phyloP scores from a whole-genome alignment of 2,329 filamentous ascomycete genomes.

The Claviceps monticola region DNA sequence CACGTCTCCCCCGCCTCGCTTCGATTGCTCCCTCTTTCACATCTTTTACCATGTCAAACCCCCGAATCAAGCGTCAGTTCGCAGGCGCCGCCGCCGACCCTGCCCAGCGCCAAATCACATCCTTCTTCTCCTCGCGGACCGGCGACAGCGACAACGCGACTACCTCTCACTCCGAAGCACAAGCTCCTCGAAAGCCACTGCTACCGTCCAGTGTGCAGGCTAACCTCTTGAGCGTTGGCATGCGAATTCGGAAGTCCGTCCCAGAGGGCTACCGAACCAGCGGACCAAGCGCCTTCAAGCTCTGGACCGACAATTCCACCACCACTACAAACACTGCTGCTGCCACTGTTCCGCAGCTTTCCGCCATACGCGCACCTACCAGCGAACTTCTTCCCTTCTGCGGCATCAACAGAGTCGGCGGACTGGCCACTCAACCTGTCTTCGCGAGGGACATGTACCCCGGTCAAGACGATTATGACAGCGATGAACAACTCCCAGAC shows the following conservation, averaged over 20 bases:
- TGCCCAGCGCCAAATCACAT: conserved; percentile 48
- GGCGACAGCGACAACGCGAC: conserved; percentile 19
- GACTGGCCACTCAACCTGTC: conserved; percentile 45
- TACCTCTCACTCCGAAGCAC: conserved; percentile 6
- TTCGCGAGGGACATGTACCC: conserved; percentile 11
- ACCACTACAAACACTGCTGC: neutral
- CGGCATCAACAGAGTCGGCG: conserved; percentile 63
- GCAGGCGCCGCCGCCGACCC: conserved; percentile 44
- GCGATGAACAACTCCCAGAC: conserved; percentile 16
- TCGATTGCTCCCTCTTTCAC: neutral
- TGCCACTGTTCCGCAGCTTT: neutral
- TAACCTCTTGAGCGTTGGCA: conserved; percentile 79
- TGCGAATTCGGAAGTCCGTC: conserved; percentile 86
- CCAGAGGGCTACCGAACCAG: conserved; percentile 84
- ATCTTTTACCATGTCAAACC: conserved; percentile 32
- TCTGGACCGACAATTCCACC: conserved; percentile 29
- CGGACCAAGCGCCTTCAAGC: conserved; percentile 32
- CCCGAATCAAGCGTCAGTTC: conserved; percentile 47
- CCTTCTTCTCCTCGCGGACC: conserved; percentile 35
- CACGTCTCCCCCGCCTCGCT: neutral
- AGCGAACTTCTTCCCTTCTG: conserved; percentile 68
- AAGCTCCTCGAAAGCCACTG: conserved; percentile 23
- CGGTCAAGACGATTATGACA: conserved; percentile 12
- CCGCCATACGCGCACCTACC: conserved; percentile 15
- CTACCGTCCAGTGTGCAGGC: conserved; percentile 59